Base-by-base conservation (phyloP, 768 basidiomycete species). In the Lactarius hatsudake region DNA sequence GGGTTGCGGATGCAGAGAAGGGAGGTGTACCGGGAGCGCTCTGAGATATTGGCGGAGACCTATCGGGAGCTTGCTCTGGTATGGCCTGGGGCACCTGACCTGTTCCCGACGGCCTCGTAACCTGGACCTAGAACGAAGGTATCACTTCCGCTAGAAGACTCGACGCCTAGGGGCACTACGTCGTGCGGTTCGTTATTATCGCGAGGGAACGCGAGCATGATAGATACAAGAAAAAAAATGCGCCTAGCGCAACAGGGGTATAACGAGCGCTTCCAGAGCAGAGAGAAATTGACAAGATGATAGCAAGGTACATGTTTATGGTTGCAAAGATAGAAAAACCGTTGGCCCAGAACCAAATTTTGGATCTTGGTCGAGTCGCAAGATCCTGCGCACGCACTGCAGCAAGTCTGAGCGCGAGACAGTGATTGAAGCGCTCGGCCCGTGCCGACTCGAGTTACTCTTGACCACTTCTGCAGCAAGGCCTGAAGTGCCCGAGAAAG, bases 61-160 rank as follows among this genome's bases (percentile, higher is more conserved):
- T 51, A 23, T 67, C 62, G 15, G 59, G 53, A 26, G 34, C 42
- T 38, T 64, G 58, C 26, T 59, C 67, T 8, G 67, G 67, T 26
- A 68, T 5, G 26, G 53, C 67, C 57, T 67, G 62, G 9, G 66
- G 62, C 13, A 55, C 42, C 28, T 68, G 62, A 45, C 62, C 62
- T n/a, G 40, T 23, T 55, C 42, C 51, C 53, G 36, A 68, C 34
- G 40, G 18, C 63, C 20, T 61, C 59, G 26, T 55, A 56, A 8
- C 59, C 67, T 32, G 67, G 67, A 7, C 62, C 59, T 23, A 68
- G 59, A n/a, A 68, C 53, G 36, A 68, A 51, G 28, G n/a, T 59
- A n/a, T 42, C 38, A 12, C 66, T 6, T 43, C 40, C 51, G 15
- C 30, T 5, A n/a, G 61, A 30, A n/a, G 59, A 20, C 2, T 15